A percentile compares a stretch with the other conserved stretches of the same genome.
phyloP scores from a whole-genome alignment of 345 rosid genomes.

The Pistacia atlantica region DNA sequence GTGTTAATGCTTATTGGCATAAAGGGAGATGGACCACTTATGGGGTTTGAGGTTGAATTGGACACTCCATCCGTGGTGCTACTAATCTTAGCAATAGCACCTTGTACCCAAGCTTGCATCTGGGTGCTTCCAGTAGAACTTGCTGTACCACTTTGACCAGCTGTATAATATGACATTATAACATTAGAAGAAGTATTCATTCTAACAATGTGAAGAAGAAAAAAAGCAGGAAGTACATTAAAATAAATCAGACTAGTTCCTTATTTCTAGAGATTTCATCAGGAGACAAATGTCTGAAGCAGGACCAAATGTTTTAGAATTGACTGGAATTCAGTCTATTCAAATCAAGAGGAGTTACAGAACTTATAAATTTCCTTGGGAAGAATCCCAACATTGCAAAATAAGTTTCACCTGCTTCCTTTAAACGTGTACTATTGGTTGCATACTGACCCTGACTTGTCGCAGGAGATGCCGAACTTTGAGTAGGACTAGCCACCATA shows the following conservation, averaged over 20 bases:
- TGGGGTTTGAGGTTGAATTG: constrained; percentile 64
- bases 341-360: not conserved
- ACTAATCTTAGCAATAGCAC: constrained; percentile 97
- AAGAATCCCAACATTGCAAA: not conserved
- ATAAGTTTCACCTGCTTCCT: not conserved
- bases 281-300: not conserved
- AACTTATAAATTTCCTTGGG: not conserved
- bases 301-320: not conserved
- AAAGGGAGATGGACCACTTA: constrained; percentile 79
- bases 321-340: not conserved
- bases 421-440: not conserved
- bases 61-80: constrained; percentile 76
- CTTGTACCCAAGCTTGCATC: constrained; percentile 99
- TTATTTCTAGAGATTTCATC: constrained; percentile 7
- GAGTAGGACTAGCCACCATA: constrained; percentile 86
- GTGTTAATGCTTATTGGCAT: constrained; percentile 99
- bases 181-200: not conserved
- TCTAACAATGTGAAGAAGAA: not conserved
- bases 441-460: constrained; percentile 75
- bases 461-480: constrained; percentile 74
- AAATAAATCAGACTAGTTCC: not conserved
- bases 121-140: constrained; percentile 92
- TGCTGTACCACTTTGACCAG: constrained; percentile 75
- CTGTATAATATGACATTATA: constrained; percentile 38
- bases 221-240: not conserved